These are phyloP conservation scores for Ceratocystis diversiconidia DNA, from an alignment of 2,329 filamentous ascomycete species.

Conservation along the genomic window DNA sequence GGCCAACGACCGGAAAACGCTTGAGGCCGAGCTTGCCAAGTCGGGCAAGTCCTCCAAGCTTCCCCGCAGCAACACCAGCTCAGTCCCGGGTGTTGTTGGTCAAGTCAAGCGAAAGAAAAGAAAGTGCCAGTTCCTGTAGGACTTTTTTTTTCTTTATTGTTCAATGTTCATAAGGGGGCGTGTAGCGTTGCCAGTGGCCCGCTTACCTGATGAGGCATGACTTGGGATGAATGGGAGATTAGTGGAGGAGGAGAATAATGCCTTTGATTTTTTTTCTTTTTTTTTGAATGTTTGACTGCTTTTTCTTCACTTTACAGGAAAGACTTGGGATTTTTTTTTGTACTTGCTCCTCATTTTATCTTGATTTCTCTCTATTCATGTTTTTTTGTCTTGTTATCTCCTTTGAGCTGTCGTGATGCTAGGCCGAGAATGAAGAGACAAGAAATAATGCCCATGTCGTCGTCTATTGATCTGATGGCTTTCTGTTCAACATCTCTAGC, in stretches of 20 bases:
- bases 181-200: not conserved
- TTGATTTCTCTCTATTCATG: constrained; percentile 18
- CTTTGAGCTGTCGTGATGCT: constrained; percentile 5
- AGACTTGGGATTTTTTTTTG: constrained; percentile 19
- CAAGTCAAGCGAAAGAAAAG: constrained; percentile 65
- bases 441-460: not conserved
- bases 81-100: constrained; percentile 25
- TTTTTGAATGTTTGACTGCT: constrained; percentile 19
- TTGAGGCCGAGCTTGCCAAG: constrained; percentile 35
- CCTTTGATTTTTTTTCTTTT: constrained; percentile 22
- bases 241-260: constrained; percentile 5
- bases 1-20: constrained; percentile 56
- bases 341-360: constrained; percentile 23
- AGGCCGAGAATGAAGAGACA: not conserved
- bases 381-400: constrained; percentile 15
- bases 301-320: constrained; percentile 7
- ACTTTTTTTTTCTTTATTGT: constrained; percentile 8
- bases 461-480: not conserved
- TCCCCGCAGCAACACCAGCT: constrained; percentile 27
- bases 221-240: not conserved
- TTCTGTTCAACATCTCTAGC: not conserved
- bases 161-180: constrained; percentile 2
- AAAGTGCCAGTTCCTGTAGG: constrained; percentile 65
- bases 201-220: constrained; percentile 9
- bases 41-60: constrained; percentile 26